Evolutionary conservation across 1,284 basidiomycete genomes (phyloP).

Genomic region (Heliocybe sulcata): DNA sequence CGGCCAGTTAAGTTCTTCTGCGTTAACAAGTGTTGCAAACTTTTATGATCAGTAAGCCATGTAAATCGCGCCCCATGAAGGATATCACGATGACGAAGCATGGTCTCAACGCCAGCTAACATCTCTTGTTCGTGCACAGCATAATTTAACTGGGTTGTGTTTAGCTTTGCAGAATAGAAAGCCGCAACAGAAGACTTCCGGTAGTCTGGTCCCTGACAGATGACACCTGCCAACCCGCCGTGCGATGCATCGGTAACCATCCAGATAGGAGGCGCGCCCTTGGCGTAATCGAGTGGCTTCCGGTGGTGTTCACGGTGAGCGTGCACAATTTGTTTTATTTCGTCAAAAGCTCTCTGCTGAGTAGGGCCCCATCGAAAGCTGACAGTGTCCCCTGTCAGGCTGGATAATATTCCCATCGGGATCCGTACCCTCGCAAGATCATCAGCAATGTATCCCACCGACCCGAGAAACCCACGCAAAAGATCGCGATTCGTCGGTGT

Average conservation of each 20-base stretch:
- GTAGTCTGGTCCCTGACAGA: constrained; percentile 22
- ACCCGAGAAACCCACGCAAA: no score
- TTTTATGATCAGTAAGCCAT: constrained; percentile 26
- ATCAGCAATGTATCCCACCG: no score
- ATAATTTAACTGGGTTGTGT: constrained; percentile 28
- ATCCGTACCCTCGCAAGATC: no score
- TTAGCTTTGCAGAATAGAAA: constrained; percentile 31
- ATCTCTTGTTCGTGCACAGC: constrained; percentile 23
- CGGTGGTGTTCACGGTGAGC: constrained; percentile 13
- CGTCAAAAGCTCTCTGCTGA: constrained; percentile 26
- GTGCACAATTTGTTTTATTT: constrained; percentile 20
- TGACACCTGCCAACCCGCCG: constrained; percentile 20
- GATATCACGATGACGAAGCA: constrained; percentile 16
- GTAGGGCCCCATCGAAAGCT: no score
- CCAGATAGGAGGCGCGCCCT: constrained; percentile 11
- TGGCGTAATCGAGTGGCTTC: constrained; percentile 18
- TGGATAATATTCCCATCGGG: no score
- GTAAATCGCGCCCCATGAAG: constrained; percentile 22
- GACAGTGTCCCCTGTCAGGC: no score
- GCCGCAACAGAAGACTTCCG: constrained; percentile 18
- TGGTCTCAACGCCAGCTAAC: constrained; percentile 25
- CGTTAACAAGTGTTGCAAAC: constrained; percentile 20
- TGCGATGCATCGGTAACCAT: constrained; percentile 20
- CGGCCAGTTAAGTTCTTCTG: constrained; percentile 23
- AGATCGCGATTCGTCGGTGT: no score